These are phyloP conservation scores for Chenopodium album DNA, from an alignment of 148 eudicot genomes.

Conservation along the genomic window DNA sequence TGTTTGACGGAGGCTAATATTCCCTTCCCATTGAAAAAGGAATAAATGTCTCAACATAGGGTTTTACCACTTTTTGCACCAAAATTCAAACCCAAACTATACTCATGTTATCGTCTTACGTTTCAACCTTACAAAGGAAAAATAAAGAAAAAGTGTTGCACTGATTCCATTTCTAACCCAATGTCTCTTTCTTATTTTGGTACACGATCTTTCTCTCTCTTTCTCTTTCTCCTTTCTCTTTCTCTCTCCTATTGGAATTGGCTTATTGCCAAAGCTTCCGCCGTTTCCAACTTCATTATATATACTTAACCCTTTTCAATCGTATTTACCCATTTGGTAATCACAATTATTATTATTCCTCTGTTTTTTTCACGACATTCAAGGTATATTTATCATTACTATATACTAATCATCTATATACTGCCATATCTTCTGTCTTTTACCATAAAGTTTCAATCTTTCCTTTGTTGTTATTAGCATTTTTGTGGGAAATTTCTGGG, in stretches of 20 bases:
- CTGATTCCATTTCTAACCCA: slow-evolving; percentile 15
- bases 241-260: slow-evolving; percentile 13
- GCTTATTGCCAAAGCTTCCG: slow-evolving; percentile 21
- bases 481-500: neutral
- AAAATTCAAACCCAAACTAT: neutral
- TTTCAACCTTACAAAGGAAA: neutral
- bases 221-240: slow-evolving; percentile 10
- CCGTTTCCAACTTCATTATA: slow-evolving; percentile 4
- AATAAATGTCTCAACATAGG: slow-evolving; percentile 21
- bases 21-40: neutral
- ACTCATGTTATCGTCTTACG: neutral
- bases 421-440: neutral
- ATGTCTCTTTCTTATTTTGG: slow-evolving; percentile 24
- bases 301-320: neutral
- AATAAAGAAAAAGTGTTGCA: neutral
- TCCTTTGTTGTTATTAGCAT: neutral
- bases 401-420: slow-evolving; percentile 1
- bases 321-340: neutral
- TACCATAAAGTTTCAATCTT: slow-evolving; percentile 6
- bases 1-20: neutral
- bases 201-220: slow-evolving; percentile 15
- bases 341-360: too few relatives aligned
- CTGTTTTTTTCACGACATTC: neutral
- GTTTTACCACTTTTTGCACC: neutral
- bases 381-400: slow-evolving; percentile 11